Conservation (phyloP, 306 rosid genomes). For the Vigna trinervia region DNA sequence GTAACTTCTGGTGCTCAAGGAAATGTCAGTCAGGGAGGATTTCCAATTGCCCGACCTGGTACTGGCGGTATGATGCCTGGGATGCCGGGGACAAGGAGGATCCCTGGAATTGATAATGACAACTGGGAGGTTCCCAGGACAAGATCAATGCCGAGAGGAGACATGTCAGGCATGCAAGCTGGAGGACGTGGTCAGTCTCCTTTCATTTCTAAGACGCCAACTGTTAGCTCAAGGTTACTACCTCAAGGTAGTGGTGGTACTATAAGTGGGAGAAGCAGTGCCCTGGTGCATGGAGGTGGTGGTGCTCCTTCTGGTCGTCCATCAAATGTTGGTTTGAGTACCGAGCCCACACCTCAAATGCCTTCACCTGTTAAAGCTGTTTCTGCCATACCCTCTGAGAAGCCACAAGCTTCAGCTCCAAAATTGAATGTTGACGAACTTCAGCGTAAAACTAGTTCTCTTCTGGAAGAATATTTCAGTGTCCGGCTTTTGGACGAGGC, state of each 20-base stretch:
- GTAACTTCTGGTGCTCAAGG: slow-evolving; percentile 65
- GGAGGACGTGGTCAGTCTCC: slow-evolving; percentile 78
- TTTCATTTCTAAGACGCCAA: slow-evolving; percentile 60
- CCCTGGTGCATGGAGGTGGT: slow-evolving; percentile 79
- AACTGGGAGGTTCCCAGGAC: slow-evolving; percentile 84
- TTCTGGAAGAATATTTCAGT: slow-evolving; percentile 83
- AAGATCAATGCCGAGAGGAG: slow-evolving; percentile 76
- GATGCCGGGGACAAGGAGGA: slow-evolving; percentile 92
- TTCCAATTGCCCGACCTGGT: slow-evolving; percentile 76
- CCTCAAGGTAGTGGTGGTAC: slow-evolving; percentile 90
- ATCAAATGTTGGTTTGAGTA: slow-evolving; percentile 43
- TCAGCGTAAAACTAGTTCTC: slow-evolving; percentile 63
- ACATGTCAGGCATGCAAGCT: slow-evolving; percentile 55
- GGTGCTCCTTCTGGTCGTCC: slow-evolving; percentile 63
- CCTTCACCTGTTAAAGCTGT: slow-evolving; percentile 57
- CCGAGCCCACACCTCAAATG: slow-evolving; percentile 59
- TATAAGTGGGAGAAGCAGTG: slow-evolving; percentile 75
- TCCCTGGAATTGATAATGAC: slow-evolving; percentile 91
- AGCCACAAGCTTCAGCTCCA: slow-evolving; percentile 61
- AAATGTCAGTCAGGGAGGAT: slow-evolving; percentile 66
- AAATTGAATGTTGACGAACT: slow-evolving; percentile 58
- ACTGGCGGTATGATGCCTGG: slow-evolving; percentile 99
- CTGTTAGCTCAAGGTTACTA: slow-evolving; percentile 68
- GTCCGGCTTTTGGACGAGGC: slow-evolving; percentile 85
- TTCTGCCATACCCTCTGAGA: slow-evolving; percentile 55